Conservation (phyloP, 768 basidiomycete species). For the Xerocomus spinulosus region DNA sequence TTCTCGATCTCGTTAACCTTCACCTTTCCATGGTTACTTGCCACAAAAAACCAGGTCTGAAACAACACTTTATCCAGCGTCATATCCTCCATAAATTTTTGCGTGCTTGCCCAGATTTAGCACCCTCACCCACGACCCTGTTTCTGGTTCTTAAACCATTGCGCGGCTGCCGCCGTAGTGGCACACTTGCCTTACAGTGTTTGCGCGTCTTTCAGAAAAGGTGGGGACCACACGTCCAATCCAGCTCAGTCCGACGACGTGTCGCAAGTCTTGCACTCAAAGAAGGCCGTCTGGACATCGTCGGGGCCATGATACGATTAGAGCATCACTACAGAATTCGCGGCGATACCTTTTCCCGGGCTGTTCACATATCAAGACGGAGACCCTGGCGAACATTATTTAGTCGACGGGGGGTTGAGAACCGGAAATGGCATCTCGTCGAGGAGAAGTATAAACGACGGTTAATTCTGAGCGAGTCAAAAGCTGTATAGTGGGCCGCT, state of each 20-base stretch:
- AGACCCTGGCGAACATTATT: conserved; percentile 22
- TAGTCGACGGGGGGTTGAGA: conserved; percentile 26
- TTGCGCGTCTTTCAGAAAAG: conserved; percentile 42
- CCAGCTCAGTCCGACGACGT: conserved; percentile 56
- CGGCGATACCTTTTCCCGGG: conserved; percentile 6
- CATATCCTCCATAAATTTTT: conserved; percentile 44
- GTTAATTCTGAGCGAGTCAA: conserved; percentile 1
- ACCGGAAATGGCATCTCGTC: conserved; percentile 27
- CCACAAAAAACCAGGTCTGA: conserved; percentile 35
- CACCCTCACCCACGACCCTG: conserved; percentile 56
- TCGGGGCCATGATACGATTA: conserved; percentile 20
- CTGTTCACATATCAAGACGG: conserved; percentile 9
- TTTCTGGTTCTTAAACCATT: conserved; percentile 55
- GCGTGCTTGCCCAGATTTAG: conserved; percentile 42
- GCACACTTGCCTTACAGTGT: conserved; percentile 46
- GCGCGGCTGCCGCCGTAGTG: conserved; percentile 45
- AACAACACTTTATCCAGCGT: conserved; percentile 41
- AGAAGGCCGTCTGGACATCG: conserved; percentile 57
- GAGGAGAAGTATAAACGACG: conserved; percentile 21
- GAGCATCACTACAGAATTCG: conserved; percentile 11
- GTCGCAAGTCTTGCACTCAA: conserved; percentile 57
- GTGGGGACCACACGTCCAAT: conserved; percentile 56
- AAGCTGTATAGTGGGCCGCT: not conserved
- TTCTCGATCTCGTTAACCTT: conserved; percentile 48
- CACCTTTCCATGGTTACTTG: conserved; percentile 38